These are phyloP conservation scores for Paracorniculantispora psalliotae DNA, from an alignment of 2,329 filamentous ascomycete species.

Conservation along the genomic window DNA sequence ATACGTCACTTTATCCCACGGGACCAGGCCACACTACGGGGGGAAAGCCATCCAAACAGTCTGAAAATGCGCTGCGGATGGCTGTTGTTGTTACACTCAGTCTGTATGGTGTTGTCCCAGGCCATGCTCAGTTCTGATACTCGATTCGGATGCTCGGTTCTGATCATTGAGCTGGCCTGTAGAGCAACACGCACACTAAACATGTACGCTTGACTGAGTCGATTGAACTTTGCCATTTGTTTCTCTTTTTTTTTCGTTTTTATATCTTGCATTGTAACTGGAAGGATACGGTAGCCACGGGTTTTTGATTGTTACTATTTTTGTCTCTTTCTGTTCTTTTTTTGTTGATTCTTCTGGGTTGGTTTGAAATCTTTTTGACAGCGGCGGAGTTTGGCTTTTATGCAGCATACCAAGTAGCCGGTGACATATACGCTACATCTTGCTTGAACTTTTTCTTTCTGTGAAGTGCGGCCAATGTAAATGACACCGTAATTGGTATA, in stretches of 20 bases:
- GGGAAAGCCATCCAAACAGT: neutral
- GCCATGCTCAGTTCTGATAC: no score
- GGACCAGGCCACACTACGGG: neutral
- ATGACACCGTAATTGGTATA: no score
- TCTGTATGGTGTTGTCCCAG: no score
- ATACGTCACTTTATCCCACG: neutral
- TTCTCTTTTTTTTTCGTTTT: constrained; percentile 11
- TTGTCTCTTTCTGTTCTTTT: neutral
- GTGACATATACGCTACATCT: constrained; percentile 9
- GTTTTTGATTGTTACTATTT: neutral
- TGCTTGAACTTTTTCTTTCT: neutral
- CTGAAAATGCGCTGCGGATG: neutral
- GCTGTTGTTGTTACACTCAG: neutral
- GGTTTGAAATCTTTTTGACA: constrained; percentile 15
- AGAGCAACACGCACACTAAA: no score
- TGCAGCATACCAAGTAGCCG: constrained; percentile 8
- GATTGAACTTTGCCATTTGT: constrained; percentile 8
- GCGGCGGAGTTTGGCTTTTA: constrained; percentile 17
- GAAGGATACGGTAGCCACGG: constrained; percentile 4
- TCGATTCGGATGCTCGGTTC: no score
- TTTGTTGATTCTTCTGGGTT: neutral
- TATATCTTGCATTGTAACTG: constrained; percentile 11
- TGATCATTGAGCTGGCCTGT: no score
- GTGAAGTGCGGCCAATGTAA: no score
- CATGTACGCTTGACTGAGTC: neutral